These are phyloP conservation scores for Penicillium manginii DNA, from an alignment of 495 filamentous ascomycete genomes.

Conservation along the genomic window DNA sequence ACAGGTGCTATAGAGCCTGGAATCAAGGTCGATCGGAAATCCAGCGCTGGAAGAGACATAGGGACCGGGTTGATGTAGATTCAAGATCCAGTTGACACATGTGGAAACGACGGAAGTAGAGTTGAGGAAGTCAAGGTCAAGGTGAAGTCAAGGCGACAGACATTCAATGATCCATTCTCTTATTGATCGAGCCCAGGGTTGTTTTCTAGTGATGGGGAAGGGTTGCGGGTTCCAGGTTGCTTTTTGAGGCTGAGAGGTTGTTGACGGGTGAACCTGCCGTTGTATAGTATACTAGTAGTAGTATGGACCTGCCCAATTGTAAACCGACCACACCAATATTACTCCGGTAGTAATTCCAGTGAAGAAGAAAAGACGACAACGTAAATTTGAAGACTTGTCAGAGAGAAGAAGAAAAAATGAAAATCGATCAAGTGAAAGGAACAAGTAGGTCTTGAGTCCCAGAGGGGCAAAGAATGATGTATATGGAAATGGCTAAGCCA, in stretches of 20 bases:
- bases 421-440: constrained; percentile 19
- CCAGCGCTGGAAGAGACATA: constrained; percentile 43
- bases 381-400: neutral
- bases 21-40: constrained; percentile 33
- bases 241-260: neutral
- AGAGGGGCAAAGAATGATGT: constrained; percentile 32
- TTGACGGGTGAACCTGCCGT: neutral
- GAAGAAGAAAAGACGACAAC: neutral
- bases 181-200: neutral
- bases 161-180: constrained; percentile 3
- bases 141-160: constrained; percentile 12
- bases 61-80: constrained; percentile 21
- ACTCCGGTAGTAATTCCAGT: neutral
- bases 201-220: neutral
- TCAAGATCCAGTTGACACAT: constrained; percentile 26
- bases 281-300: neutral
- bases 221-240: neutral
- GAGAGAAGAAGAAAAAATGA: constrained; percentile 3
- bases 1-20: constrained; percentile 34
- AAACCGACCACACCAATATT: constrained; percentile 9
- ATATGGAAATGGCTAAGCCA: constrained; percentile 32
- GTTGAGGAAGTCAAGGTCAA: constrained; percentile 6
- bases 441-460: constrained; percentile 15
- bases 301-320: constrained; percentile 21
- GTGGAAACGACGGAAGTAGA: constrained; percentile 11